These are phyloP conservation scores for Cladosporium sp. DNA, from an alignment of 2,329 filamentous ascomycete species.

Conservation along the genomic window DNA sequence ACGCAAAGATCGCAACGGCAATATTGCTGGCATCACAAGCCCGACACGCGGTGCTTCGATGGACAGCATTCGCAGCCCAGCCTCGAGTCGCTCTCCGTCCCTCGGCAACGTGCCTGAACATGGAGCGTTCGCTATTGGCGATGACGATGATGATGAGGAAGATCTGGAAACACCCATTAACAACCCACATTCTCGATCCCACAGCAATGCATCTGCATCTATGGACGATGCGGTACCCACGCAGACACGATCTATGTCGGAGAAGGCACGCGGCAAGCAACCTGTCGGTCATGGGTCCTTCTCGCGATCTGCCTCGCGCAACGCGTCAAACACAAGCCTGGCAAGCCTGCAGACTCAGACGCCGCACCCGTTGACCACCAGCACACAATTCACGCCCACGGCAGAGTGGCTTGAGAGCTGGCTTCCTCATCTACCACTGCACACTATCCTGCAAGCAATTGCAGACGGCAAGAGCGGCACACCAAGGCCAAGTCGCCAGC, in stretches of 20 bases:
- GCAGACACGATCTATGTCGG: constrained; percentile 89
- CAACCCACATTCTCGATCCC: constrained; percentile 3
- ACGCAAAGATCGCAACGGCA: constrained; percentile 53
- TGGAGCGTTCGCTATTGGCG: constrained; percentile 86
- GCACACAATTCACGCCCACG: constrained; percentile 73
- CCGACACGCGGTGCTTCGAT: constrained; percentile 50
- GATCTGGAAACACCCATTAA: constrained; percentile 37
- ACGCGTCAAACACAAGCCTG: constrained; percentile 78
- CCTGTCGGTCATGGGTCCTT: constrained; percentile 80
- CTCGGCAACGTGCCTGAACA: constrained; percentile 74
- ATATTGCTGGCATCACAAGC: constrained; percentile 34
- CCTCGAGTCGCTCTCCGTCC: constrained; percentile 55
- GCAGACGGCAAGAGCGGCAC: constrained; percentile 42
- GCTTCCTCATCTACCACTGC: constrained; percentile 87
- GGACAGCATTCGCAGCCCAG: constrained; percentile 68
- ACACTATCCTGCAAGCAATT: constrained; percentile 79
- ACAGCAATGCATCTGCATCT: constrained; percentile 48
- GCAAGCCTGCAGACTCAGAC: constrained; percentile 61
- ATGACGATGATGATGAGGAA: constrained; percentile 69
- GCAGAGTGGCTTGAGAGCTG: constrained; percentile 85
- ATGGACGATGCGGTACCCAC: constrained; percentile 77
- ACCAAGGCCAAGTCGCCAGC: background rate
- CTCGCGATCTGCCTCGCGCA: constrained; percentile 67
- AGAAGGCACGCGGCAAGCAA: constrained; percentile 95
- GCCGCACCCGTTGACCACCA: constrained; percentile 46